Evolutionary conservation across 2,329 filamentous ascomycete species (phyloP), one percentile per base, ranked within the genome.

Genomic region (Neonectria neomacrospora): DNA sequence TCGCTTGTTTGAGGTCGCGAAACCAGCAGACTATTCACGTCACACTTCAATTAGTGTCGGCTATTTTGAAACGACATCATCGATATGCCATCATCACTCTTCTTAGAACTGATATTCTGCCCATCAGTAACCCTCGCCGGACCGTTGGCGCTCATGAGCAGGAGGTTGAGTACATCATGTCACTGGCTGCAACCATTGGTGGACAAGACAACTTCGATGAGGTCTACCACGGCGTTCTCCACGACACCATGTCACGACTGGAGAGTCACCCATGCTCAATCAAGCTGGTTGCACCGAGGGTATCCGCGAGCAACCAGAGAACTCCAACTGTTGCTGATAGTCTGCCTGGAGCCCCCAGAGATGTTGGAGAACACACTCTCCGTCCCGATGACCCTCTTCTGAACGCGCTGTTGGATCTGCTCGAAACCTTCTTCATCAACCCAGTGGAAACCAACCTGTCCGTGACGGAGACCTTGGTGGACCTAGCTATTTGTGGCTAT

Each of bases 11-110:
- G 26, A 86, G 89, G 61, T 98, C 96, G 0, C 85, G 86, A 47
- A 97, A 96, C 72, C 87, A 91, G 55, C 94, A 97, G 75, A 98
- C 96, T 1, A 91, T 97, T 16, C 89, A 93, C 67, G 93, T 96
- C 11, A 97, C 95, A 0, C 83, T 99, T 48, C 94, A 95, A 70
- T 84, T 99, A 7, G 86, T 97, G 16, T 95, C 93, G 3, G 90
- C 93, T 11, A 92, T 99, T 67, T 83, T 98, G 61, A 90, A 91
- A 75, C 89, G 93, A 68, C 95, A 98, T 76, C 94, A 97, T 76
- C 88, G 89, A 45, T 97, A 97, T 78, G 93, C 94, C 4, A 85
- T 94, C 39, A 88, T 88, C 26, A 93, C 91, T 0, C 81, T 97
- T 1, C 82, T 97, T 37, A 90, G 89, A 72, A 90, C 90, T 1